Percentiles rank a stretch among this genome's conserved stretches.
phyloP scores from a whole-genome alignment of 805 yeast species.

The Lipomyces spencermartinsiae region DNA sequence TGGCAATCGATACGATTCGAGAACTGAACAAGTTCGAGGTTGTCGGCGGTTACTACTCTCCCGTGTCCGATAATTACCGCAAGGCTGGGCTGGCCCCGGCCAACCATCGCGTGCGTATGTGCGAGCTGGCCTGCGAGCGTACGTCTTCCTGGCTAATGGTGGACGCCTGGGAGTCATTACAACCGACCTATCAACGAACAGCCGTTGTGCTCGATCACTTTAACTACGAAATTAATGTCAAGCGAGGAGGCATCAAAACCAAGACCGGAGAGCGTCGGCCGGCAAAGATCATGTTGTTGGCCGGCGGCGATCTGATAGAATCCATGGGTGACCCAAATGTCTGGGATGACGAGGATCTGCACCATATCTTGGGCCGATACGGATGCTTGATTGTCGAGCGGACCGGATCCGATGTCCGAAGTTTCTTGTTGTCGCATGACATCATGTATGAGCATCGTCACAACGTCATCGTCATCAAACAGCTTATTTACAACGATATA shows the following conservation, averaged over 20 bases:
- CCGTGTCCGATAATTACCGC: slow-evolving; percentile 82
- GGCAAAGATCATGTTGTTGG: slow-evolving; percentile 91
- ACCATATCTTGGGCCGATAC: slow-evolving; percentile 92
- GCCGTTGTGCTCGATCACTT: slow-evolving; percentile 96
- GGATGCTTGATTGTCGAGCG: slow-evolving; percentile 97
- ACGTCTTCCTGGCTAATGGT: slow-evolving; percentile 98
- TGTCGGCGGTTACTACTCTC: slow-evolving; percentile 94
- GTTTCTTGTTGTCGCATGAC: slow-evolving; percentile 90
- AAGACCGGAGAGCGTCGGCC: slow-evolving; percentile 61
- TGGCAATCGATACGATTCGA: slow-evolving; percentile 92
- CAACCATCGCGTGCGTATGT: slow-evolving; percentile 92
- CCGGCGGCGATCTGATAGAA: slow-evolving; percentile 97
- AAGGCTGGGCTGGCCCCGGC: slow-evolving; percentile 93
- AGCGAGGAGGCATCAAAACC: slow-evolving; percentile 80
- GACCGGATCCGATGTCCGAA: slow-evolving; percentile 94
- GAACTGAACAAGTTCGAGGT: slow-evolving; percentile 95
- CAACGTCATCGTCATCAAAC: slow-evolving; percentile 92
- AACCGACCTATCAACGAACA: slow-evolving; percentile 88
- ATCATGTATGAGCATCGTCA: slow-evolving; percentile 93
- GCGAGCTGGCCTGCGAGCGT: slow-evolving; percentile 96
- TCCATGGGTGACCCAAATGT: slow-evolving; percentile 99
- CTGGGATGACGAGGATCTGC: slow-evolving; percentile 96
- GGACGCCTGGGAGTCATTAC: slow-evolving; percentile 98
- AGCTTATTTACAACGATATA: slow-evolving; percentile 94
- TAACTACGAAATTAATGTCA: slow-evolving; percentile 90